A percentile compares a stretch with the other conserved stretches of the same genome.
phyloP scores from a whole-genome alignment of 495 filamentous ascomycete genomes.

The Schizothecium vesticola region DNA sequence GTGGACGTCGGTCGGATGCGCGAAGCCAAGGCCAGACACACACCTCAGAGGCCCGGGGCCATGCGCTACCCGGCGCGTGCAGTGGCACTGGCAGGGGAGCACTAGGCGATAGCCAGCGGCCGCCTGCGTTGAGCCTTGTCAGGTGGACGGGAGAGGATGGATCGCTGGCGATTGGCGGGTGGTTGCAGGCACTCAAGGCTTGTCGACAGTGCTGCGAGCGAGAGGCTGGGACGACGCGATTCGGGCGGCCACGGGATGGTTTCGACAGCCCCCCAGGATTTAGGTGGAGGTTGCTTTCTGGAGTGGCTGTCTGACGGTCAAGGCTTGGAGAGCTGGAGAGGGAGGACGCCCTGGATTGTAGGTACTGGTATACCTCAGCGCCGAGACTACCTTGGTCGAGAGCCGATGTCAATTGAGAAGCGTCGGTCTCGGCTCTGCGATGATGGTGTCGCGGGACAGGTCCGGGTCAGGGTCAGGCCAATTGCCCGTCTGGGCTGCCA shows the following conservation, averaged over 20 bases:
- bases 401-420: background rate
- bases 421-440: background rate
- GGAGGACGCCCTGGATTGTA: background rate
- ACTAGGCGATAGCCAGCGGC: background rate
- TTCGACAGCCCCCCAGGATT: too few relatives aligned
- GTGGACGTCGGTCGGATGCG: conserved; percentile 6
- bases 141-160: background rate
- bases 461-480: background rate
- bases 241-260: background rate
- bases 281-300: too few relatives aligned
- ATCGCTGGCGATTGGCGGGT: conserved; percentile 1
- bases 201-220: background rate
- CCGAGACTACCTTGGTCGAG: background rate
- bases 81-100: background rate
- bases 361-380: background rate
- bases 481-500: background rate
- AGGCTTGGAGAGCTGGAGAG: too few relatives aligned
- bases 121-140: background rate
- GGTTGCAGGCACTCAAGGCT: conserved; percentile 2
- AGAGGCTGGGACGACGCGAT: background rate
- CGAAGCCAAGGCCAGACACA: conserved; percentile 6
- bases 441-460: conserved; percentile 1
- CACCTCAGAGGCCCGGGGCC: background rate
- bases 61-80: background rate
- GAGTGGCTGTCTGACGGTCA: background rate